A percentile compares a stretch with the other conserved stretches of the same genome.
Conservation (phyloP, 2,329 filamentous ascomycete species). For the Aureobasidium sp. region DNA sequence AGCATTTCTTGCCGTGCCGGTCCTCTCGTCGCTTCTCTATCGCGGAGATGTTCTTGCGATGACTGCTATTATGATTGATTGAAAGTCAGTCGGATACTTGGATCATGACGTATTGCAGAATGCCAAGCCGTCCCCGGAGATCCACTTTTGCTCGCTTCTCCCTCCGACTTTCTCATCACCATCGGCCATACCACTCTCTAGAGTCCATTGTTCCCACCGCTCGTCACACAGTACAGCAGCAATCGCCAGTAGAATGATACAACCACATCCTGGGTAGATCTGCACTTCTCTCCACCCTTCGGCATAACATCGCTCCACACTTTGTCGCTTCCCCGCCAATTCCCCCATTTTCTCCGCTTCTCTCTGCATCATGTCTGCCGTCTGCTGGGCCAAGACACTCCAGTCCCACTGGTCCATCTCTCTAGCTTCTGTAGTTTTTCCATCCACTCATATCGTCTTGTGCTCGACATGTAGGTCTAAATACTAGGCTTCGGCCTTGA, state of each 20-base stretch:
- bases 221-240: no score
- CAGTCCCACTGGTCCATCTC: not conserved
- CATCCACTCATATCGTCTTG: slow-evolving; percentile 4
- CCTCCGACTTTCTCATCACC: not conserved
- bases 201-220: no score
- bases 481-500: not conserved
- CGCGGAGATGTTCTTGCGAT: not conserved
- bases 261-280: no score
- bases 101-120: slow-evolving; percentile 6
- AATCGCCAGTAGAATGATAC: no score
- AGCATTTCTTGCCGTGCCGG: slow-evolving; percentile 10
- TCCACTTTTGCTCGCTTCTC: not conserved
- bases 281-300: not conserved
- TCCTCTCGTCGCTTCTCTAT: not conserved
- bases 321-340: not conserved
- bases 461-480: not conserved
- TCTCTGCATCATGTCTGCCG: not conserved
- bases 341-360: slow-evolving; percentile 10
- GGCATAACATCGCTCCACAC: not conserved
- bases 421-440: slow-evolving; percentile 1
- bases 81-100: not conserved
- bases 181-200: not conserved
- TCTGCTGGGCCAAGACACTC: not conserved
- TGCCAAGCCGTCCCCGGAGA: not conserved
- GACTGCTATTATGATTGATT: not conserved